phyloP scores from a whole-genome alignment of 148 eudicot species.

The Selenicereus undatus region DNA sequence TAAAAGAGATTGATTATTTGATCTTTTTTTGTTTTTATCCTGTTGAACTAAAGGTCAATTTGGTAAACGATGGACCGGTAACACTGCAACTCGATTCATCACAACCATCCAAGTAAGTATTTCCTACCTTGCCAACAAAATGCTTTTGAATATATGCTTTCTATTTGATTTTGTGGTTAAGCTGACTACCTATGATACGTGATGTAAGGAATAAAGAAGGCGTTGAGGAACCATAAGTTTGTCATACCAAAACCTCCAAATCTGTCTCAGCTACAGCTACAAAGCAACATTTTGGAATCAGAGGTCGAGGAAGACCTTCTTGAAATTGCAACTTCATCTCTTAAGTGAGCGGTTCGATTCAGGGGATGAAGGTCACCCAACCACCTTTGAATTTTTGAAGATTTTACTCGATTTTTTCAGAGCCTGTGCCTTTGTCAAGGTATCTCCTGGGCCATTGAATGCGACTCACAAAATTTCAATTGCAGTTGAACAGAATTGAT shows the following conservation, averaged over 20 bases:
- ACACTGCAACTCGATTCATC: slow-evolving; percentile 92
- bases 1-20: neutral
- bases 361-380: neutral
- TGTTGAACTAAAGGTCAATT: slow-evolving; percentile 53
- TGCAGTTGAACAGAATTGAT: neutral
- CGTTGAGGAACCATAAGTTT: slow-evolving; percentile 24
- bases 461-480: neutral
- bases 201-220: slow-evolving; percentile 29
- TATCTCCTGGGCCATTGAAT: neutral
- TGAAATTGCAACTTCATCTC: neutral
- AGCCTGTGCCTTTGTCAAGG: neutral
- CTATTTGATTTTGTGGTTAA: neutral
- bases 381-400: neutral
- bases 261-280: neutral
- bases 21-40: neutral
- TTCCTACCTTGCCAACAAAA: neutral
- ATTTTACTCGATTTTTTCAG: no score
- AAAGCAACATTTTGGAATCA: neutral
- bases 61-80: slow-evolving; percentile 95
- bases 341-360: neutral
- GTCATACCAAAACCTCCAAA: neutral
- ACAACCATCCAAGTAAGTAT: slow-evolving; percentile 55
- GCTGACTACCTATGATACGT: neutral
- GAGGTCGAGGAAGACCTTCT: neutral
- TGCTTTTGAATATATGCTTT: neutral